A percentile compares a stretch with the other conserved stretches of the same genome.
phyloP scores from a whole-genome alignment of 163 green algal genomes.

The Chlorella variabilis region DNA sequence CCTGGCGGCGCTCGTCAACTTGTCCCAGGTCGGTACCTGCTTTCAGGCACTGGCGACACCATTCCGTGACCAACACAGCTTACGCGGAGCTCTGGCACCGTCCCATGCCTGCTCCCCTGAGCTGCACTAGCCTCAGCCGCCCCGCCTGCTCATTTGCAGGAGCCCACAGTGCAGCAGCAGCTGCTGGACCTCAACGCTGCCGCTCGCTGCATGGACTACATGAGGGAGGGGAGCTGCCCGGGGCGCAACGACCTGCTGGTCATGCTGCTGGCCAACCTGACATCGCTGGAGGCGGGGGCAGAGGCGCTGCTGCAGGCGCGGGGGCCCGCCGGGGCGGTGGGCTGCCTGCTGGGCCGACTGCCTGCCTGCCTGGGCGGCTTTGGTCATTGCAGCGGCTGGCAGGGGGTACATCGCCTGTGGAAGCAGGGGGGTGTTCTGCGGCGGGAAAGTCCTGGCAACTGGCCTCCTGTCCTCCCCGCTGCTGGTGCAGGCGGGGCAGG shows the following conservation, averaged over 20 bases:
- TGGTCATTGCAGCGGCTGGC: not conserved
- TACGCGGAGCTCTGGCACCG: too few relatives aligned
- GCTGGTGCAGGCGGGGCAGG: conserved; percentile 70
- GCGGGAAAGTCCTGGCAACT: too few relatives aligned
- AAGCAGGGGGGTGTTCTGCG: too few relatives aligned
- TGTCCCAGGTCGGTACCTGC: conserved; percentile 61
- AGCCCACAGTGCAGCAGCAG: conserved; percentile 47
- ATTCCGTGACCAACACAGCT: too few relatives aligned
- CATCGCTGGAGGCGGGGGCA: conserved; percentile 66
- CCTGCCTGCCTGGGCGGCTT: not conserved
- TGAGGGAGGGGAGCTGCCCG: conserved; percentile 58
- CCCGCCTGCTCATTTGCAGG: too few relatives aligned
- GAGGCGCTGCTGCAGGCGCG: conserved; percentile 74
- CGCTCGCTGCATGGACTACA: conserved; percentile 67
- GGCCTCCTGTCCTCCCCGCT: too few relatives aligned
- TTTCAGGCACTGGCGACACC: too few relatives aligned
- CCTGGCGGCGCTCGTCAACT: conserved; percentile 77
- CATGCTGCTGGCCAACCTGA: conserved; percentile 87
- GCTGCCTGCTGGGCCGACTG: not conserved
- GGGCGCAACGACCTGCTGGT: conserved; percentile 65
- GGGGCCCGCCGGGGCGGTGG: not conserved
- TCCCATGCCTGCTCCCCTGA: too few relatives aligned
- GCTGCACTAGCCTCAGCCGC: too few relatives aligned
- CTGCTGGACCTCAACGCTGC: conserved; percentile 60
- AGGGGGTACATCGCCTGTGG: too few relatives aligned